Percentiles rank a stretch among this genome's conserved stretches.
Conservation (phyloP, 139 green algal species). For the Ettlia oleoabundans region DNA sequence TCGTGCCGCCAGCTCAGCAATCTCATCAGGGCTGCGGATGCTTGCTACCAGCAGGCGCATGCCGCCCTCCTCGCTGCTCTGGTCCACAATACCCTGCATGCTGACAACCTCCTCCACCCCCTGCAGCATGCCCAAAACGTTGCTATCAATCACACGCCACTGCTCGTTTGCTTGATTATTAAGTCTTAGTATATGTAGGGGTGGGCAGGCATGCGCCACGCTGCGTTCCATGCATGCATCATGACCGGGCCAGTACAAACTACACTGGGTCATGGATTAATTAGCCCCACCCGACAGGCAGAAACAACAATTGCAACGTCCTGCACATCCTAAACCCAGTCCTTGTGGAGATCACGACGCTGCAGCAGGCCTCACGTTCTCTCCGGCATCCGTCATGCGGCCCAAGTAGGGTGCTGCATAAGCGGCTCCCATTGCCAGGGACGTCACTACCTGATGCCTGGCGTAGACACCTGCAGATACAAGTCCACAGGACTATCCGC, state of each 20-base stretch:
- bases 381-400: constrained; percentile 74
- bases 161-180: too few relatives aligned
- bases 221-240: too few relatives aligned
- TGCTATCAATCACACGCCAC: too few relatives aligned
- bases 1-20: constrained; percentile 64
- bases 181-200: too few relatives aligned
- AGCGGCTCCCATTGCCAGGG: constrained; percentile 70
- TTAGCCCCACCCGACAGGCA: too few relatives aligned
- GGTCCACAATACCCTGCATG: constrained; percentile 73
- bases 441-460: constrained; percentile 63
- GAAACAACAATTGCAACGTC: not conserved
- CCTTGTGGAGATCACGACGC: not conserved
- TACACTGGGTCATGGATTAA: too few relatives aligned
- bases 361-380: constrained; percentile 26
- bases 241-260: too few relatives aligned
- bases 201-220: too few relatives aligned
- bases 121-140: constrained; percentile 29
- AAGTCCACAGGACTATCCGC: not conserved
- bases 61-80: not conserved
- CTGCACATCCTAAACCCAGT: not conserved
- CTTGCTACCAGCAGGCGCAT: constrained; percentile 81
- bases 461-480: constrained; percentile 60
- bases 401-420: constrained; percentile 88
- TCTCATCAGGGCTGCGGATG: constrained; percentile 58
- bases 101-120: constrained; percentile 52